A percentile compares a stretch with the other conserved stretches of the same genome.
phyloP scores from a whole-genome alignment of 2,329 filamentous ascomycete species.

The Cryphonectria japonica region DNA sequence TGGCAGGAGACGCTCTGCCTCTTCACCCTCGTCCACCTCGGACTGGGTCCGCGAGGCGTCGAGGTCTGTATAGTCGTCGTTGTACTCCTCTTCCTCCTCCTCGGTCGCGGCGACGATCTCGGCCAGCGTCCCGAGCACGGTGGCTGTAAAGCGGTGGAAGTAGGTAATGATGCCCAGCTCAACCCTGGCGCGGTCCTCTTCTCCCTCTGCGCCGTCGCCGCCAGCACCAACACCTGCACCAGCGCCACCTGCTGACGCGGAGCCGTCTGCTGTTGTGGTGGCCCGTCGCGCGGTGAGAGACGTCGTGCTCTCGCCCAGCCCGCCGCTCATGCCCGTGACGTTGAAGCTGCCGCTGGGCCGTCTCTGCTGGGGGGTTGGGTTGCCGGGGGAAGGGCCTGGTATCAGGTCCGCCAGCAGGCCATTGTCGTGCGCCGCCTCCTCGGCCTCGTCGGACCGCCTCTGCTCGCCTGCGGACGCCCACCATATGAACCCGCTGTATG shows the following conservation, averaged over 20 bases:
- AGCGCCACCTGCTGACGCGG: conserved; percentile 26
- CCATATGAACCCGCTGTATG: conserved; percentile 86
- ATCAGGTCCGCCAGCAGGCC: conserved; percentile 58
- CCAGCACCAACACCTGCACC: too few species aligned
- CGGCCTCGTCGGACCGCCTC: conserved; percentile 61
- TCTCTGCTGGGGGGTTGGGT: conserved; percentile 14
- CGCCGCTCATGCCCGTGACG: conserved; percentile 37
- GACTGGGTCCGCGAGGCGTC: conserved; percentile 40
- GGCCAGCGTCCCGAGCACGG: conserved; percentile 64
- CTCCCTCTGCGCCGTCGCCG: conserved; percentile 35
- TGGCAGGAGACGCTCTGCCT: conserved; percentile 30
- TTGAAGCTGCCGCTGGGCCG: conserved; percentile 30
- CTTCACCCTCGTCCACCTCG: conserved; percentile 35
- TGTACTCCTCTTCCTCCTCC: background rate
- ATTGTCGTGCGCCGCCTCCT: conserved; percentile 59
- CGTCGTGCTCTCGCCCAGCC: conserved; percentile 48
- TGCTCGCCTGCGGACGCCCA: conserved; percentile 85
- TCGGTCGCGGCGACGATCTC: conserved; percentile 59
- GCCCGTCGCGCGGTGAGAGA: conserved; percentile 47
- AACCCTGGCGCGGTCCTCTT: conserved; percentile 53
- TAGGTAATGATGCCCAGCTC: conserved; percentile 79
- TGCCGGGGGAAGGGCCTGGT: conserved; percentile 36
- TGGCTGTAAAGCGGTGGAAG: conserved; percentile 75
- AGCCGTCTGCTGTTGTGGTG: conserved; percentile 19
- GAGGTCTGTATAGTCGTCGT: conserved; percentile 40